Conservation (phyloP, 2,329 filamentous ascomycete genomes). For the Epichloe aotearoae region DNA sequence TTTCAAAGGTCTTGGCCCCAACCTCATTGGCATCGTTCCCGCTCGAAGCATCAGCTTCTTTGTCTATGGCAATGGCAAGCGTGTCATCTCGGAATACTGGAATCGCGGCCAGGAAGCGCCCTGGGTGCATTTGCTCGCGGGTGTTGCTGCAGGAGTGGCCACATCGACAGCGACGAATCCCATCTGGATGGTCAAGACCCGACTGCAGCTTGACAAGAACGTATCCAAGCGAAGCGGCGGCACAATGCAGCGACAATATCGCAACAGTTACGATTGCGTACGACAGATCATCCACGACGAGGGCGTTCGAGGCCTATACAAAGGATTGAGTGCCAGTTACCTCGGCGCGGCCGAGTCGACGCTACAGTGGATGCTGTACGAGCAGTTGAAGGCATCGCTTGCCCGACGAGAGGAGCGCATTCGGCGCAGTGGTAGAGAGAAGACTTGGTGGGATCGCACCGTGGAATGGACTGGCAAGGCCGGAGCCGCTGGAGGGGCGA, state of each 20-base stretch:
- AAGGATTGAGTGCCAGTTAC: slow-evolving; percentile 83
- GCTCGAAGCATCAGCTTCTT: slow-evolving; percentile 89
- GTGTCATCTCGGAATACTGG: slow-evolving; percentile 60
- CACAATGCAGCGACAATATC: slow-evolving; percentile 53
- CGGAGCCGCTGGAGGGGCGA: slow-evolving; percentile 68
- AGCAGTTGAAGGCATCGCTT: slow-evolving; percentile 74
- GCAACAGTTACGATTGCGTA: slow-evolving; percentile 79
- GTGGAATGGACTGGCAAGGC: slow-evolving; percentile 70
- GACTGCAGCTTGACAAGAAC: slow-evolving; percentile 83
- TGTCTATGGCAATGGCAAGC: slow-evolving; percentile 84
- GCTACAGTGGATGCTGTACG: slow-evolving; percentile 87
- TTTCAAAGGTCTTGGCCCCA: slow-evolving; percentile 88
- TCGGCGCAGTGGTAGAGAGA: slow-evolving; percentile 44
- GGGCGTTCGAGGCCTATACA: slow-evolving; percentile 71
- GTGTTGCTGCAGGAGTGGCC: slow-evolving; percentile 64
- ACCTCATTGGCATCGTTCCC: slow-evolving; percentile 78
- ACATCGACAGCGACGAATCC: slow-evolving; percentile 90
- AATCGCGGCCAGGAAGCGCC: slow-evolving; percentile 57
- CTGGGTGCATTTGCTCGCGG: slow-evolving; percentile 67
- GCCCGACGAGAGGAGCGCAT: slow-evolving; percentile 48
- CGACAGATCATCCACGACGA: slow-evolving; percentile 70
- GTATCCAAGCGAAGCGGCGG: slow-evolving; percentile 47
- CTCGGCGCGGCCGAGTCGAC: slow-evolving; percentile 83
- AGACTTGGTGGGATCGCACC: slow-evolving; percentile 58
- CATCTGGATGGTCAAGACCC: slow-evolving; percentile 93